phyloP scores from a whole-genome alignment of 768 basidiomycete genomes.

The Amanita jacksonii region DNA sequence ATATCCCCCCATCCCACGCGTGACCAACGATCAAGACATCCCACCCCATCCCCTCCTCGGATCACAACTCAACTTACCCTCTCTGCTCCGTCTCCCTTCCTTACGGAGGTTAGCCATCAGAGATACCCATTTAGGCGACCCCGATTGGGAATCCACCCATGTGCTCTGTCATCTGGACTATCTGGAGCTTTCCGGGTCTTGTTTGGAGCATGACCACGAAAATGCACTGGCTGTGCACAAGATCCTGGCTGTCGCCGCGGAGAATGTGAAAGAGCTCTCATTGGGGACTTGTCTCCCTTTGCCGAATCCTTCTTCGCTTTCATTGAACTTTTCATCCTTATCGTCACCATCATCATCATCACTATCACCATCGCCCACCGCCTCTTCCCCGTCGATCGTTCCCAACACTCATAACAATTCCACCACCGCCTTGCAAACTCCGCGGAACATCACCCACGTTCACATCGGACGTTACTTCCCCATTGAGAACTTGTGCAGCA shows the following conservation, averaged over 20 bases:
- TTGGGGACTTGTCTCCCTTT: conserved; percentile 34
- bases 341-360: background rate
- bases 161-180: conserved; percentile 41
- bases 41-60: conserved; percentile 46
- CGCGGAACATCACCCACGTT: conserved; percentile 42
- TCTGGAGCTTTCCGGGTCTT: conserved; percentile 49
- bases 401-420: background rate
- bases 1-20: conserved; percentile 51
- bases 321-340: background rate
- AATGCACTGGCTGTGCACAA: conserved; percentile 48
- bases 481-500: conserved; percentile 48
- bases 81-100: conserved; percentile 52
- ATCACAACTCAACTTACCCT: conserved; percentile 51
- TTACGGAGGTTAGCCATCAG: conserved; percentile 54
- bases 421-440: conserved; percentile 28
- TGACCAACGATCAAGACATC: conserved; percentile 51
- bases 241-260: conserved; percentile 51
- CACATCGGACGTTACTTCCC: conserved; percentile 57
- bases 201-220: conserved; percentile 40
- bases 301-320: conserved; percentile 20
- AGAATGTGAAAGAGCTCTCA: conserved; percentile 44
- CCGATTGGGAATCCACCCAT: conserved; percentile 38
- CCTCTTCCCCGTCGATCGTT: background rate
- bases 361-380: background rate
- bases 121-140: conserved; percentile 65